Percentiles rank a stretch among this genome's conserved stretches.
These are phyloP conservation scores for Paracoccidioides brasiliensis DNA, from an alignment of 2,329 filamentous ascomycete genomes.

Conservation along the genomic window DNA sequence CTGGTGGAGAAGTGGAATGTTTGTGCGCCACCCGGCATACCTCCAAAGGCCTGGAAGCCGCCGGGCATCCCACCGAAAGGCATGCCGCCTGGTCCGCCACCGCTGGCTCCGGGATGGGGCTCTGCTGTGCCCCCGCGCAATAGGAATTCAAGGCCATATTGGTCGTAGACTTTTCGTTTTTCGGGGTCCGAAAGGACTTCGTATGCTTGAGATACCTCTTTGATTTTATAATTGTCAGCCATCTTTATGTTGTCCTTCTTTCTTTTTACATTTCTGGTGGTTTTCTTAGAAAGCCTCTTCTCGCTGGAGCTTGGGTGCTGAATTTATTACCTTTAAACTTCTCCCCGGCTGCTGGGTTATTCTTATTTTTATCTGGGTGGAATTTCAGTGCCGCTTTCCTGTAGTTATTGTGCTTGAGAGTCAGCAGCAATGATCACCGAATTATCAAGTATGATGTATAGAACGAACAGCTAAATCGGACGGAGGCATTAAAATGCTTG, in stretches of 20 bases:
- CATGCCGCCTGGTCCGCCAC: conserved; percentile 24
- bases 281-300: too few species aligned
- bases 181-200: conserved; percentile 96
- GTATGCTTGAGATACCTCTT: conserved; percentile 89
- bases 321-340: conserved; percentile 66
- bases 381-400: conserved; percentile 82
- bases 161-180: conserved; percentile 90
- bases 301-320: too few species aligned
- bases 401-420: conserved; percentile 11
- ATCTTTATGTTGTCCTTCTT: neutral
- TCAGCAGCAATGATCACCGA: conserved; percentile 1
- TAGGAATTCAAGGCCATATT: conserved; percentile 87
- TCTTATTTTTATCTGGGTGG: conserved; percentile 97
- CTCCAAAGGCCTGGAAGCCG: conserved; percentile 38
- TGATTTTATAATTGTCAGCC: conserved; percentile 7
- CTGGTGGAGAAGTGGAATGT: conserved; percentile 36
- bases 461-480: too few species aligned
- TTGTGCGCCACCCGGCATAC: conserved; percentile 38
- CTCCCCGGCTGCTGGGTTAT: conserved; percentile 70
- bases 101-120: conserved; percentile 46
- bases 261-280: neutral
- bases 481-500: neutral
- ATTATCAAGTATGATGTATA: neutral
- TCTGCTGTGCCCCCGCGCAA: conserved; percentile 63
- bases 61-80: conserved; percentile 42